A percentile compares a stretch with the other conserved stretches of the same genome.
phyloP scores from a whole-genome alignment of 306 rosid species.

The Senna tora region DNA sequence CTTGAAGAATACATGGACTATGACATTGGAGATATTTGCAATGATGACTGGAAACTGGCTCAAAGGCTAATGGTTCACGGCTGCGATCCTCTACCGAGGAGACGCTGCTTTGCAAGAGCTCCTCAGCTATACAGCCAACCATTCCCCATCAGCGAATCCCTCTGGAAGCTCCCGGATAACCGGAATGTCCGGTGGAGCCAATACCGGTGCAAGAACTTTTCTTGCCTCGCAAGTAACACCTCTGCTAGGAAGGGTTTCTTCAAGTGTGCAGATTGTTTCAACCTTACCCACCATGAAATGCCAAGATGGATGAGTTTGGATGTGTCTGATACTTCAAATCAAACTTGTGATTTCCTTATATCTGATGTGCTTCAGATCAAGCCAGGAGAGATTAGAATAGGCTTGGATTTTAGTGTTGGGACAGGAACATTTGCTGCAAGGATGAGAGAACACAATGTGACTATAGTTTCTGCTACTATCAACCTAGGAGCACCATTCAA shows the following conservation, averaged over 20 bases:
- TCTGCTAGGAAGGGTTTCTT: slow-evolving; percentile 64
- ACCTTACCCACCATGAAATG: slow-evolving; percentile 61
- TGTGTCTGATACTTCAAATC: slow-evolving; percentile 12
- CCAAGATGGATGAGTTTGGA: slow-evolving; percentile 64
- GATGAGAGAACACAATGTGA: slow-evolving; percentile 71
- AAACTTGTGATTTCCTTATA: slow-evolving; percentile 58
- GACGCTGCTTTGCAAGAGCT: slow-evolving; percentile 67
- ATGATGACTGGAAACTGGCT: slow-evolving; percentile 81
- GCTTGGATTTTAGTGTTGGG: slow-evolving; percentile 77
- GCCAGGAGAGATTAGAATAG: slow-evolving; percentile 68
- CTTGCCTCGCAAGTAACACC: slow-evolving; percentile 56
- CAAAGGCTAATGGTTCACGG: slow-evolving; percentile 86
- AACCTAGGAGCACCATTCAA: slow-evolving; percentile 81
- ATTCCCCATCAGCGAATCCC: slow-evolving; percentile 50
- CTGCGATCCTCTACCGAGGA: slow-evolving; percentile 80
- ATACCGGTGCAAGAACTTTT: slow-evolving; percentile 69
- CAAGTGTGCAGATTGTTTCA: slow-evolving; percentile 80
- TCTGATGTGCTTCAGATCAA: slow-evolving; percentile 58
- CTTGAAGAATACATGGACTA: slow-evolving; percentile 83
- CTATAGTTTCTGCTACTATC: slow-evolving; percentile 64
- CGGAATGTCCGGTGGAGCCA: slow-evolving; percentile 80
- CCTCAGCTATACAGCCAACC: slow-evolving; percentile 63
- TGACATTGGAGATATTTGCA: slow-evolving; percentile 76
- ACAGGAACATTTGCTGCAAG: slow-evolving; percentile 83
- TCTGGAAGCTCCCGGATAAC: slow-evolving; percentile 76